phyloP scores from a whole-genome alignment of 768 basidiomycete species.

The Tylopilus cervinicoccineus region DNA sequence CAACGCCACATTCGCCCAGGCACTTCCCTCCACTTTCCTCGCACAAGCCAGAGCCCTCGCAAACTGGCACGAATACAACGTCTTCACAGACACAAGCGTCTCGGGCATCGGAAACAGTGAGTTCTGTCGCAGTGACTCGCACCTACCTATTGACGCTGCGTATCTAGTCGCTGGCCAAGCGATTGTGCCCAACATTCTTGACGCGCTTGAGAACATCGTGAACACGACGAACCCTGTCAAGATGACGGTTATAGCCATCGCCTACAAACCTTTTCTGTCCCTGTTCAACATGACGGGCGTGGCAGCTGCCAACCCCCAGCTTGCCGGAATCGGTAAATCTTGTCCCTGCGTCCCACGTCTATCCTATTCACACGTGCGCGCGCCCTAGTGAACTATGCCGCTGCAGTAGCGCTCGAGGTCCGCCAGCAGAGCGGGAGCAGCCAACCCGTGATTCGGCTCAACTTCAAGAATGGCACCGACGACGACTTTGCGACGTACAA shows the following conservation, averaged over 20 bases:
- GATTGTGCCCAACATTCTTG: constrained; percentile 56
- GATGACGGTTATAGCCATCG: constrained; percentile 54
- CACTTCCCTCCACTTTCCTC: constrained; percentile 47
- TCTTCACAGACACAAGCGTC: constrained; percentile 52
- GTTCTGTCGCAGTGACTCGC: constrained; percentile 4
- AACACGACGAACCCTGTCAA: constrained; percentile 50
- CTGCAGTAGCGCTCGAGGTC: constrained; percentile 55
- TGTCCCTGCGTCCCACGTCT: background rate
- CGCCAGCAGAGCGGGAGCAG: constrained; percentile 43
- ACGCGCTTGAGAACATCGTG: constrained; percentile 48
- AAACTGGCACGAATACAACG: constrained; percentile 68
- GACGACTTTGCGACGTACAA: constrained; percentile 43
- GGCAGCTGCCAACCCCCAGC: constrained; percentile 44
- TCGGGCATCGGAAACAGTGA: constrained; percentile 66
- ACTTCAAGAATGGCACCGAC: constrained; percentile 66
- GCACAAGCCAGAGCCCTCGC: constrained; percentile 57
- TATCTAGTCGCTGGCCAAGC: constrained; percentile 61
- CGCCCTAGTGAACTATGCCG: constrained; percentile 69
- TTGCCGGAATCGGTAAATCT: constrained; percentile 53
- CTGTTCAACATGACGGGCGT: constrained; percentile 75
- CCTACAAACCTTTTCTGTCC: constrained; percentile 77
- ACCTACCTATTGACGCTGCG: background rate
- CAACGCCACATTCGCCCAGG: constrained; percentile 47
- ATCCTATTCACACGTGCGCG: too few relatives aligned
- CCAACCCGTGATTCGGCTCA: constrained; percentile 55